Base-by-base conservation (phyloP, 2,329 filamentous ascomycete species). In the Colletotrichum sp. region DNA sequence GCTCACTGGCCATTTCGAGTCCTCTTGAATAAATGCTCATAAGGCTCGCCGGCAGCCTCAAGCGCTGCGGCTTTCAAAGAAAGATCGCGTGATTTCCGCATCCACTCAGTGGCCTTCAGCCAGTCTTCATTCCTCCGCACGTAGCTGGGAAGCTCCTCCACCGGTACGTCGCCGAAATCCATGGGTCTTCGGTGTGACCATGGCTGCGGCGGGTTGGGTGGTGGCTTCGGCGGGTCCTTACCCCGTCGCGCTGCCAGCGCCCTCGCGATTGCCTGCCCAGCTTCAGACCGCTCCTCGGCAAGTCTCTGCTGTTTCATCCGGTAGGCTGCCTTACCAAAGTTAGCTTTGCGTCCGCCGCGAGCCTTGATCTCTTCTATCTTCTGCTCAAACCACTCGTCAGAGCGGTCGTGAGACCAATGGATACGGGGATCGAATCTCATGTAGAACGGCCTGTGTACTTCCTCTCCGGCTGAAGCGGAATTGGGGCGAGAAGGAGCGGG, bases 331-430 rank as follows among this genome's bases (percentile, higher is more conserved):
- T 85, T 86, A 24, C 90, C 89, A 63, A 90, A 88, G 77, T 88
- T 88, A 7, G 80, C 82, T 77, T 92, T 92, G 21, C 88, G 85
- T 5, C 83, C 84, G 6, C 86, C 87, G 3, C 91, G 87, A 3
- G 80, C 81, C 52, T 82, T 79, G 34, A 92, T 91, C 73, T 92
- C 90, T 2, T 80, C 79, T 39, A 86, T 83, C 75, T 92, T 92
- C 18, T 82, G 80, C 16, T 79, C 80, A 66, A 87, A 82, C 90
- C 90, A 92, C 21, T 83, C 81, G 6, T 85, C 79, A 1, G 88
- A 85, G 60, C 85, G 85, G 3, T 82, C 82, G 60, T 87, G 85
- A 2, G 84, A 85, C 82, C 86, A 88, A 67, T 90, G 88, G 3
- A 88, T 84, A 2, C 86, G 86, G 0, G 90, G 91, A 79, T 93